phyloP scores from a whole-genome alignment of 495 filamentous ascomycete species.

The Penicillium egyptiacum region DNA sequence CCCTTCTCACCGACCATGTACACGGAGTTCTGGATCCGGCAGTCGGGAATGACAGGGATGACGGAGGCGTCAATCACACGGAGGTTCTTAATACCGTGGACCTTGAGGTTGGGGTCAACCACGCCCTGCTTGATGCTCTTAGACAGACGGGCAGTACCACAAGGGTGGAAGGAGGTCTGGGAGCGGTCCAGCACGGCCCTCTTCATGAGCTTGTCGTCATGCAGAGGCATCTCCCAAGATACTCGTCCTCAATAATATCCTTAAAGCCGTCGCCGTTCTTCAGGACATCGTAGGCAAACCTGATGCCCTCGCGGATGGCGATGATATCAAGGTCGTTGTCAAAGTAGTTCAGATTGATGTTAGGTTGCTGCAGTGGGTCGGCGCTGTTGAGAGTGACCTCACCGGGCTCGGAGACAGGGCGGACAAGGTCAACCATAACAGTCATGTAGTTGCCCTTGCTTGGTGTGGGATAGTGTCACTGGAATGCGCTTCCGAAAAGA shows the following conservation, averaged over 20 bases:
- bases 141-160: slow-evolving; percentile 52
- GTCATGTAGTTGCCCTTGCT: slow-evolving; percentile 49
- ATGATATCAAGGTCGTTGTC: slow-evolving; percentile 52
- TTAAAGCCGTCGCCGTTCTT: slow-evolving; percentile 54
- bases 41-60: slow-evolving; percentile 34
- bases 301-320: slow-evolving; percentile 55
- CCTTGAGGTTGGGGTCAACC: slow-evolving; percentile 52
- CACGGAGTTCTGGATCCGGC: slow-evolving; percentile 46
- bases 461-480: slow-evolving; percentile 58
- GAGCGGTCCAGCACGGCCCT: slow-evolving; percentile 53
- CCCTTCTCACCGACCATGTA: slow-evolving; percentile 59
- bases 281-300: slow-evolving; percentile 54
- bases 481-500: slow-evolving; percentile 59
- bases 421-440: slow-evolving; percentile 59
- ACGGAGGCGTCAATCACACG: slow-evolving; percentile 45
- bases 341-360: slow-evolving; percentile 62
- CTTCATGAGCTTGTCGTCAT: slow-evolving; percentile 55
- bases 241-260: slow-evolving; percentile 53
- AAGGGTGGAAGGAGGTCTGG: slow-evolving; percentile 60
- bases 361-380: slow-evolving; percentile 50
- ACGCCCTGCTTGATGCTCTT: slow-evolving; percentile 51
- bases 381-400: slow-evolving; percentile 55
- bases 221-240: slow-evolving; percentile 53
- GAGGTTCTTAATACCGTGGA: slow-evolving; percentile 53
- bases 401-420: slow-evolving; percentile 46